Evolutionary conservation across 2,329 filamentous ascomycete species (phyloP).

Genomic region (Stemphylium vesicarium): DNA sequence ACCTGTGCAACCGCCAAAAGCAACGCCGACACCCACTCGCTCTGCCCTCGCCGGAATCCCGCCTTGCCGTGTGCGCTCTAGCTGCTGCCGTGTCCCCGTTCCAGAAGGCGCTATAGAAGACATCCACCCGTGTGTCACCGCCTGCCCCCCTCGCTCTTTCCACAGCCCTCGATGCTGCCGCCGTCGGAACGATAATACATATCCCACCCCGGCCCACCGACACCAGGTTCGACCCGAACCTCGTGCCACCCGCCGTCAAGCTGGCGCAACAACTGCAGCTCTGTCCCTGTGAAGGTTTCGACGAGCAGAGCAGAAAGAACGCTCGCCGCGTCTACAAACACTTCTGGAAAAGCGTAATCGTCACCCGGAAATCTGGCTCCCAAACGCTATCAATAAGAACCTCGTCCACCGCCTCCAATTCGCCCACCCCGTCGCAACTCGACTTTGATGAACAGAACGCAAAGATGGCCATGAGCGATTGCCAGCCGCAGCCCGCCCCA

Average conservation of each 20-base stretch:
- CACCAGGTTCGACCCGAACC: conserved; percentile 45
- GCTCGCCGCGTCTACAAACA: conserved; percentile 47
- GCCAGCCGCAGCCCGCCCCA: conserved; percentile 52
- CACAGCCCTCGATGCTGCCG: conserved; percentile 39
- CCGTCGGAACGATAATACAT: conserved; percentile 25
- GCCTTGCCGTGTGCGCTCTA: not conserved
- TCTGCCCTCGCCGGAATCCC: not conserved
- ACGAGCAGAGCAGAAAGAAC: conserved; percentile 42
- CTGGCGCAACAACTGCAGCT: conserved; percentile 47
- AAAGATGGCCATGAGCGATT: conserved; percentile 58
- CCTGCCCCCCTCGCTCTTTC: not conserved
- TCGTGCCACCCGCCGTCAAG: conserved; percentile 43
- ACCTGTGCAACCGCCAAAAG: not conserved
- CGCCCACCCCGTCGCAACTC: conserved; percentile 40
- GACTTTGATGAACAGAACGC: conserved; percentile 54
- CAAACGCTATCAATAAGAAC: conserved; percentile 42
- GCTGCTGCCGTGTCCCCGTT: conserved; percentile 36
- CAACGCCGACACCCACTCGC: not conserved
- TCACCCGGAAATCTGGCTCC: conserved; percentile 38
- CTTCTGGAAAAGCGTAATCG: conserved; percentile 49
- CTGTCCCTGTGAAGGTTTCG: conserved; percentile 43
- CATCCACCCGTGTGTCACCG: not conserved
- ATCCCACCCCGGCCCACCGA: conserved; percentile 27
- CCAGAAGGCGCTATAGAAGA: conserved; percentile 36
- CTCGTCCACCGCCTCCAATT: conserved; percentile 41